phyloP scores from a whole-genome alignment of 2,329 filamentous ascomycete species.

The Curvularia spicifera region DNA sequence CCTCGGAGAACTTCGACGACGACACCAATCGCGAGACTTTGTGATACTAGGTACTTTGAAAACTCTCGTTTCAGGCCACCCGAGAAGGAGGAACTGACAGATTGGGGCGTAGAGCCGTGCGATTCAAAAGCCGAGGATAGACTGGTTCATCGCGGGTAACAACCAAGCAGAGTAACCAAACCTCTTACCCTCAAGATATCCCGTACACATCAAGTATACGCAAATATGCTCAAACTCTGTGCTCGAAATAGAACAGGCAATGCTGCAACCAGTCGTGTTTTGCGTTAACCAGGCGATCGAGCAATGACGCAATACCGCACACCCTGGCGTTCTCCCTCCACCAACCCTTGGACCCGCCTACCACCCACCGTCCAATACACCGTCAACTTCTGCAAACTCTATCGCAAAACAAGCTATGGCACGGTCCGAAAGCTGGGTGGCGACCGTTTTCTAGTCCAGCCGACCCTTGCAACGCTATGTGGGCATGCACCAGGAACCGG shows the following conservation, averaged over 20 bases:
- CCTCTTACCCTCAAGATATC: neutral
- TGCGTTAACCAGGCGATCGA: neutral
- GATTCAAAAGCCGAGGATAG: neutral
- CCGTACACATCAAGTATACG: neutral
- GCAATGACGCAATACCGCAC: constrained; percentile 8
- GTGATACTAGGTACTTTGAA: neutral
- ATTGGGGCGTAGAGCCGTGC: neutral
- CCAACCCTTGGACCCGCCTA: neutral
- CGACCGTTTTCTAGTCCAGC: neutral
- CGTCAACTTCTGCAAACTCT: neutral
- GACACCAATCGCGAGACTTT: neutral
- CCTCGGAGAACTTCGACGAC: neutral
- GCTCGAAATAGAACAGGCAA: neutral
- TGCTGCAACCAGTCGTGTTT: neutral
- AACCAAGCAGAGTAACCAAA: neutral
- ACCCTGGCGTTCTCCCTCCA: neutral
- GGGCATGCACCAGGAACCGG: constrained; percentile 5
- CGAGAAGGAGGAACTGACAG: neutral
- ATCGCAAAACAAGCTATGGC: constrained; percentile 2
- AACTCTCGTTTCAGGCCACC: neutral
- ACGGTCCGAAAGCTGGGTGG: neutral
- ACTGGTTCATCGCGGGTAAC: neutral
- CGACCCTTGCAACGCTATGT: neutral
- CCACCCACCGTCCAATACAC: constrained; percentile 1
- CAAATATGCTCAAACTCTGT: neutral